Evolutionary conservation across 2,329 filamentous ascomycete genomes (phyloP).

Genomic region (Phyllosticta citrichinensis): DNA sequence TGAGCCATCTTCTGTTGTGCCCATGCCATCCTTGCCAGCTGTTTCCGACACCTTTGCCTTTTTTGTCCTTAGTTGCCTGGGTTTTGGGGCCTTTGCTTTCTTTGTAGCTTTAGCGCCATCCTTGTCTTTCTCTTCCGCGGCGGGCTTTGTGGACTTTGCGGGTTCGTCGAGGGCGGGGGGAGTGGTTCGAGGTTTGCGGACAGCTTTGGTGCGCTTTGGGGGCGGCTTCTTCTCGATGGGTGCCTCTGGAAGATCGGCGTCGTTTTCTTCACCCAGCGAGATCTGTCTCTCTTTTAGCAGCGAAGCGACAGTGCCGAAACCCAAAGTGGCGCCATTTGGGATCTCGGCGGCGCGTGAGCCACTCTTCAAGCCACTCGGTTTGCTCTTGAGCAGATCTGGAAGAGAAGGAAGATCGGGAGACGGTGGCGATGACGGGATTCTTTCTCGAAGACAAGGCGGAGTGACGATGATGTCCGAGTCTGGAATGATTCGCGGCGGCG

Average conservation of each 20-base stretch:
- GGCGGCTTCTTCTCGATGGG: background rate
- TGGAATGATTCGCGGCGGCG: slow-evolving; percentile 13
- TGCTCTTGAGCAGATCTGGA: slow-evolving; percentile 13
- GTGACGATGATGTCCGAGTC: slow-evolving; percentile 7
- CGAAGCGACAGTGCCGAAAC: slow-evolving; percentile 25
- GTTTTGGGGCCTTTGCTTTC: slow-evolving; percentile 20
- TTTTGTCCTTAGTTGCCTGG: slow-evolving; percentile 23
- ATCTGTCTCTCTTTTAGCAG: slow-evolving; percentile 23
- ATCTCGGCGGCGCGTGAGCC: slow-evolving; percentile 20
- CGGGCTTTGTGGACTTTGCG: background rate
- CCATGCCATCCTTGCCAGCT: background rate
- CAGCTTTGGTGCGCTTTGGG: background rate
- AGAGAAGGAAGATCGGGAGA: slow-evolving; percentile 20
- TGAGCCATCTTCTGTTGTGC: background rate
- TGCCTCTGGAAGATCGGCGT: slow-evolving; percentile 9
- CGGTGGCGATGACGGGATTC: slow-evolving; percentile 7
- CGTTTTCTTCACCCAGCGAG: slow-evolving; percentile 13
- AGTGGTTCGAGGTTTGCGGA: background rate
- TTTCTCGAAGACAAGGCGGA: background rate
- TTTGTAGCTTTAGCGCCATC: slow-evolving; percentile 15
- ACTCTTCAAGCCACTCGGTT: slow-evolving; percentile 16
- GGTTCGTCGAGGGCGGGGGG: background rate
- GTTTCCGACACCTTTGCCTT: slow-evolving; percentile 12
- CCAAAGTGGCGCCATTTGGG: slow-evolving; percentile 18
- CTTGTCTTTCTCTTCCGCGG: background rate